Evolutionary conservation across 192 early-diverging fungal genomes (phyloP), one percentile per base, ranked within the genome.

Genomic region (Linnemannia hyalina): DNA sequence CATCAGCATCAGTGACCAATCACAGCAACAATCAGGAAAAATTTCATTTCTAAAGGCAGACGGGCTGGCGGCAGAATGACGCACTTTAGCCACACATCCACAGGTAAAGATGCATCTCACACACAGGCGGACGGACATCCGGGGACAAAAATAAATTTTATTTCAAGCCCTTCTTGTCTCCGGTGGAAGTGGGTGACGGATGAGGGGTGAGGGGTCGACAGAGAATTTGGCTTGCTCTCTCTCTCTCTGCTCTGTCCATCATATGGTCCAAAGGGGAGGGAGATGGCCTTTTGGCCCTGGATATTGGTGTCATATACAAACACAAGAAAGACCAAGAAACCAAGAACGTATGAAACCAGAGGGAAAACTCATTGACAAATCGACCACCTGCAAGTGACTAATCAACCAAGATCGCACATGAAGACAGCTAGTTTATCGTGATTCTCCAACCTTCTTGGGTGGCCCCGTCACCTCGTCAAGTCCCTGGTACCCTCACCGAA

Each of bases 281-380:
- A 57, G 55, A 57, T 57, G 55, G 55, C 55, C 55, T 57, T 57
- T 57, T 26, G 55, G 55, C 55, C 55, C 55, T 57, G 55, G 23
- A 10, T n/a, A 10, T n/a, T 26, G 55, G 55, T 57, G 55, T 57
- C 16, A 52, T 52, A 52, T 52, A 52, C 44, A 46, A 11, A 46
- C 44, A 46, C 44, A 55, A 3, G 44, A 46, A 46, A 52, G 4
- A 52, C 49, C 16, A 16, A 52, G 13, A 52, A 52, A 20, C 18
- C 15, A 18, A 20, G 1, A 52, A 20, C 4, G 18, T 2, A 52
- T 57, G 55, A 57, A 57, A 26, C 55, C n/a, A 26, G 6, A 57
- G 55, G 2, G 6, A 57, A 23, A 7, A 26, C 23, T 26, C 22
- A 26, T 26, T 57, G n/a, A 57, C 55, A 57, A 57, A 57, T 57